These are phyloP conservation scores for Hanseniaspora vineae DNA, from an alignment of 805 yeast species.

Conservation along the genomic window DNA sequence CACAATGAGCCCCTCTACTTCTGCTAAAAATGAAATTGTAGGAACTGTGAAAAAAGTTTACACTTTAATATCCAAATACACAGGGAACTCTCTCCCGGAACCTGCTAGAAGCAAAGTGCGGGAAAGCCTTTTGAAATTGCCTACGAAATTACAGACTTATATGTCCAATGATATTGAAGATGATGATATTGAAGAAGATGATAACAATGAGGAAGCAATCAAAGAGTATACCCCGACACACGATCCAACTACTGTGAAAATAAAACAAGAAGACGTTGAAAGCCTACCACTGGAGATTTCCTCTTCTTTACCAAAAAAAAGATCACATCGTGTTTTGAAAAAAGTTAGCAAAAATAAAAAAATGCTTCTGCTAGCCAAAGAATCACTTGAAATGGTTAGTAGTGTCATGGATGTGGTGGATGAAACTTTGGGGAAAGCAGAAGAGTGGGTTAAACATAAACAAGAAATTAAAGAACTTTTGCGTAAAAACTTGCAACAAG, in stretches of 20 bases:
- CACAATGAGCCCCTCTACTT: slow-evolving; percentile 13
- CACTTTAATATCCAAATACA: slow-evolving; percentile 71
- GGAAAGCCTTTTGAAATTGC: slow-evolving; percentile 62
- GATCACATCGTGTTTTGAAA: slow-evolving; percentile 1
- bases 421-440: slow-evolving; percentile 75
- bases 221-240: too few relatives aligned
- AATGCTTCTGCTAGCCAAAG: slow-evolving; percentile 73
- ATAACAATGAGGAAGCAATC: slow-evolving; percentile 1
- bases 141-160: slow-evolving; percentile 36
- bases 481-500: slow-evolving; percentile 8
- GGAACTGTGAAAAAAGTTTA: slow-evolving; percentile 84
- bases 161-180: slow-evolving; percentile 8
- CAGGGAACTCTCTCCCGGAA: slow-evolving; percentile 62
- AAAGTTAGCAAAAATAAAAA: slow-evolving; percentile 44
- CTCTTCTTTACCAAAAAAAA: slow-evolving; percentile 3
- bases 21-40: slow-evolving; percentile 70
- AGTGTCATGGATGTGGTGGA: slow-evolving; percentile 76
- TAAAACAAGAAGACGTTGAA: neutral
- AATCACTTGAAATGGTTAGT: slow-evolving; percentile 75
- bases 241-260: neutral
- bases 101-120: slow-evolving; percentile 73
- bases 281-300: slow-evolving; percentile 1
- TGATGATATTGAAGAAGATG: slow-evolving; percentile 4
- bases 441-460: slow-evolving; percentile 56
- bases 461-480: slow-evolving; percentile 25